Percentiles rank a stretch among this genome's conserved stretches.
Evolutionary conservation across 176 grass and related monocot genomes (phyloP).

Genomic region (Zea luxurians): DNA sequence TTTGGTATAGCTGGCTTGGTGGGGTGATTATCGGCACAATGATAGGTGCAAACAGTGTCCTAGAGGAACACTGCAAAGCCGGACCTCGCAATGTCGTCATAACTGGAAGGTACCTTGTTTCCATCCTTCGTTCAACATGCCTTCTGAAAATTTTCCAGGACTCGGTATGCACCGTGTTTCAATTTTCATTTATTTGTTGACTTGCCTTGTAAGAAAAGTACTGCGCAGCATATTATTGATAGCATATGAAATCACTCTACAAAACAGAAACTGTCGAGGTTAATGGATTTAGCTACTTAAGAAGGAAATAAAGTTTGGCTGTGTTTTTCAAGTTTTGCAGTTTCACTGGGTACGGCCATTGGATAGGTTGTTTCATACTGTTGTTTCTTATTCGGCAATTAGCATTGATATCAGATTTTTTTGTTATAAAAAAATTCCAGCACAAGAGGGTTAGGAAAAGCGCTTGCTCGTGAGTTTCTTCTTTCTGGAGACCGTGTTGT

Average conservation of each 20-base stretch:
- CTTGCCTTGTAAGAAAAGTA: background rate
- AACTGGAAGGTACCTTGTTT: conserved; percentile 75
- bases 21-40: conserved; percentile 96
- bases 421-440: conserved; percentile 43
- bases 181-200: background rate
- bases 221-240: background rate
- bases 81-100: conserved; percentile 96
- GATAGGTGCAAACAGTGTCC: conserved; percentile 83
- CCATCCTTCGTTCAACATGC: background rate
- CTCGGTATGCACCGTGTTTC: background rate
- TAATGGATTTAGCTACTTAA: background rate
- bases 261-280: background rate
- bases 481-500: conserved; percentile 96
- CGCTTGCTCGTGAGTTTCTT: conserved; percentile 98
- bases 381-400: conserved; percentile 24
- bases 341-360: background rate
- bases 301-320: background rate
- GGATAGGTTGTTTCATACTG: conserved; percentile 20
- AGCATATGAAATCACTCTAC: background rate
- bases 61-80: conserved; percentile 95
- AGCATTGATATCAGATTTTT: conserved; percentile 18
- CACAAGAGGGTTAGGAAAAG: conserved; percentile 96
- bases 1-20: conserved; percentile 99
- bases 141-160: conserved; percentile 20
- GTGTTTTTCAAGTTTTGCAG: background rate